Conservation (phyloP, 2,329 filamentous ascomycete genomes). For the Mycosphaerelloides madeirae region DNA sequence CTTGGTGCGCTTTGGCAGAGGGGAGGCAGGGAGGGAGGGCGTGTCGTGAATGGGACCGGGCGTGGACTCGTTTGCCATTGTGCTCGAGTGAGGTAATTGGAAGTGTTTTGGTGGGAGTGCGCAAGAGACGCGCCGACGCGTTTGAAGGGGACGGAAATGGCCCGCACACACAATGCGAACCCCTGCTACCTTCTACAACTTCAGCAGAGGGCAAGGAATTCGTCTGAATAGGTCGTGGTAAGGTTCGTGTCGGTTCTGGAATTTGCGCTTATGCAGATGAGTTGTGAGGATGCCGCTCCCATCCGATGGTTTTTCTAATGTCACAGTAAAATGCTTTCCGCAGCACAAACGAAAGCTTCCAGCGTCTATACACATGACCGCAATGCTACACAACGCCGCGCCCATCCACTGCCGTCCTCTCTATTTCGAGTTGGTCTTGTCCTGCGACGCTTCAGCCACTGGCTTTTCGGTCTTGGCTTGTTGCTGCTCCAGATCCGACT, state of each 20-base stretch:
- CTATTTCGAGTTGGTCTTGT: slow-evolving; percentile 3
- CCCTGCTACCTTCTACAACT: no score
- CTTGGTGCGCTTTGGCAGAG: slow-evolving; percentile 76
- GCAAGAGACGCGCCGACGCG: no score
- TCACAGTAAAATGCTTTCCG: not conserved
- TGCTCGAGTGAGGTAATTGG: not conserved
- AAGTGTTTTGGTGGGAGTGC: no score
- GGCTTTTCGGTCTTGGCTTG: slow-evolving; percentile 14
- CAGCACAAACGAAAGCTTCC: not conserved
- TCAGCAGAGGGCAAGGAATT: no score
- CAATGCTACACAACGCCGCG: not conserved
- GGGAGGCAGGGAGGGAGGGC: slow-evolving; percentile 64
- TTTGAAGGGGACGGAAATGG: no score
- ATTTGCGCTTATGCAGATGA: no score
- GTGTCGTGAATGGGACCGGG: slow-evolving; percentile 38
- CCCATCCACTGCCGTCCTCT: not conserved
- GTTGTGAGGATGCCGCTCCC: no score
- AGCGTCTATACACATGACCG: not conserved
- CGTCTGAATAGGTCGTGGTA: no score
- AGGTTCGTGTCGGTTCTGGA: no score
- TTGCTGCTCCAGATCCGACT: slow-evolving; percentile 21
- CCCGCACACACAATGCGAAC: no score
- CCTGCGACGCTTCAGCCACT: not conserved
- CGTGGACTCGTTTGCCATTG: slow-evolving; percentile 31
- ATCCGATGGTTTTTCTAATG: no score